phyloP scores from a whole-genome alignment of 2,329 filamentous ascomycete species.

The Dothidotthia symphoricarpi region DNA sequence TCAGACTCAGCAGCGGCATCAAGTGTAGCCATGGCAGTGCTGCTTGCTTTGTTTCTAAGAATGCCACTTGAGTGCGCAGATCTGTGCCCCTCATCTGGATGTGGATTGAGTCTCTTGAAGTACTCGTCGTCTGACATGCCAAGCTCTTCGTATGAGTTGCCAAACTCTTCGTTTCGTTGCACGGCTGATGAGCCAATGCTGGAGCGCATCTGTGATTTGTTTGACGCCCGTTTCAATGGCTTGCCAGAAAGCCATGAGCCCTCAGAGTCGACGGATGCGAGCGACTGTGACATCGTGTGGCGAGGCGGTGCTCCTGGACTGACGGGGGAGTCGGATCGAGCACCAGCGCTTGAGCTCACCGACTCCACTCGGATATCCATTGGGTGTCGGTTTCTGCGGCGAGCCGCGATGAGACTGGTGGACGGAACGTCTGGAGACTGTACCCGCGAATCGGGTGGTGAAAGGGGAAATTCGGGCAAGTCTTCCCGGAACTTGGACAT shows the following conservation, averaged over 20 bases:
- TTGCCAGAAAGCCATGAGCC: slow-evolving; percentile 91
- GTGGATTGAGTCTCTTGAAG: slow-evolving; percentile 56
- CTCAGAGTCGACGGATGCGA: slow-evolving; percentile 93
- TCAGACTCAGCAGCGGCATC: slow-evolving; percentile 45
- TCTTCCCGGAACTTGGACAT: slow-evolving; percentile 92
- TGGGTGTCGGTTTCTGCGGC: slow-evolving; percentile 40
- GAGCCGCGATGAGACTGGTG: slow-evolving; percentile 42
- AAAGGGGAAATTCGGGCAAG: slow-evolving; percentile 78
- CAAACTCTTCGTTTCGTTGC: slow-evolving; percentile 54
- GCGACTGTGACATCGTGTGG: slow-evolving; percentile 67
- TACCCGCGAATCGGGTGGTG: slow-evolving; percentile 78
- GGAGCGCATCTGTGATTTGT: slow-evolving; percentile 47
- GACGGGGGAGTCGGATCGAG: slow-evolving; percentile 46
- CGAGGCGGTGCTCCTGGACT: slow-evolving; percentile 32
- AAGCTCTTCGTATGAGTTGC: slow-evolving; percentile 64
- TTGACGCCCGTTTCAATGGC: slow-evolving; percentile 51
- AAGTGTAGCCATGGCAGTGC: slow-evolving; percentile 45
- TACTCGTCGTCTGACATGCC: slow-evolving; percentile 71
- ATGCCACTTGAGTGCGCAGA: slow-evolving; percentile 28
- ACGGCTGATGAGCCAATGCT: slow-evolving; percentile 46
- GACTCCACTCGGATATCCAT: slow-evolving; percentile 35
- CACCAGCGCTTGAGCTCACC: slow-evolving; percentile 19
- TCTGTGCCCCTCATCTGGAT: slow-evolving; percentile 45
- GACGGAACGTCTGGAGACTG: slow-evolving; percentile 70
- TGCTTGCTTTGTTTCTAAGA: slow-evolving; percentile 42